Evolutionary conservation across 2,329 filamentous ascomycete genomes (phyloP).

Genomic region (Aureobasidium sp.): DNA sequence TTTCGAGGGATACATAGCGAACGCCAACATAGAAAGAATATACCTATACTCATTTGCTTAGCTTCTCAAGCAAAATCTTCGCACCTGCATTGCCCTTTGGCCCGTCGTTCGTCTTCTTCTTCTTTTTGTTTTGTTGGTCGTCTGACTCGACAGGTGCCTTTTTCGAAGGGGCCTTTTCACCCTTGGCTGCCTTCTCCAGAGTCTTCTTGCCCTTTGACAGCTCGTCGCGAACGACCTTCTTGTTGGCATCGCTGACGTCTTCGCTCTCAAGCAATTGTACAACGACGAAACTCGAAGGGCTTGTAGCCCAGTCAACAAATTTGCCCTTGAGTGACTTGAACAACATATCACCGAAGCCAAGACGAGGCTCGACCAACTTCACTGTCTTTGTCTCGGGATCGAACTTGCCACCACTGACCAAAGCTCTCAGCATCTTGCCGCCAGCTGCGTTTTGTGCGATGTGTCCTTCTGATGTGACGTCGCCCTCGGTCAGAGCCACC

Average conservation of each 20-base stretch:
- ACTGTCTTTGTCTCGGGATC: constrained; percentile 65
- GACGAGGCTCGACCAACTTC: constrained; percentile 63
- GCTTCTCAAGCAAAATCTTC: constrained; percentile 39
- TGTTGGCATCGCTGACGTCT: constrained; percentile 55
- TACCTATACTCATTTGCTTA: constrained; percentile 16
- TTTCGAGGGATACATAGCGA: constrained; percentile 5
- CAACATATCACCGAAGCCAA: constrained; percentile 75
- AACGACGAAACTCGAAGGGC: constrained; percentile 78
- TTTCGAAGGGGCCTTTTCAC: constrained; percentile 30
- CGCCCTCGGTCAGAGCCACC: constrained; percentile 38
- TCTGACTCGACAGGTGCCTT: constrained; percentile 32
- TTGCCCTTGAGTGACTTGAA: constrained; percentile 72
- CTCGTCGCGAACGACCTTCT: constrained; percentile 58
- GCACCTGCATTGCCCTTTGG: constrained; percentile 41
- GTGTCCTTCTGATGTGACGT: constrained; percentile 45
- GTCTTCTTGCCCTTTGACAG: constrained; percentile 67
- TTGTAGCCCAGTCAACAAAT: constrained; percentile 76
- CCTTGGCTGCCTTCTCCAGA: constrained; percentile 59
- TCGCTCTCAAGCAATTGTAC: constrained; percentile 71
- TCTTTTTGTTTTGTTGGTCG: constrained; percentile 27
- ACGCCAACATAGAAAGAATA: not conserved
- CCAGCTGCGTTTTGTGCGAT: constrained; percentile 56
- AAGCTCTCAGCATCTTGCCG: constrained; percentile 80
- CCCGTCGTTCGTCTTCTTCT: constrained; percentile 27
- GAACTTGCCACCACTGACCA: constrained; percentile 84